A percentile compares a stretch with the other conserved stretches of the same genome.
Evolutionary conservation across 225 moss, liverwort and hornwort genomes (phyloP).

Genomic region (Sphagnum contortum): DNA sequence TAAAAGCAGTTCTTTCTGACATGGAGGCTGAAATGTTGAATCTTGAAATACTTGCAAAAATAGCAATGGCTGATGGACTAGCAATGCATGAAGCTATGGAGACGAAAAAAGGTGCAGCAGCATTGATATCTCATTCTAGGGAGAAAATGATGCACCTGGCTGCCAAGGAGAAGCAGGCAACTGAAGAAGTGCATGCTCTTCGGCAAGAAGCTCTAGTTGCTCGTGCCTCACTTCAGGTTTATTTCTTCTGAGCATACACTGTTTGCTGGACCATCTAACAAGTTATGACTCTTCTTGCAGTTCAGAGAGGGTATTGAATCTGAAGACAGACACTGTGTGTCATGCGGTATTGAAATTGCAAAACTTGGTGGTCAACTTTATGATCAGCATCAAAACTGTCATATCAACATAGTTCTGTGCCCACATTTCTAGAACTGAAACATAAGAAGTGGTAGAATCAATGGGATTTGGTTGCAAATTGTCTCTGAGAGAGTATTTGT

Average conservation of each 20-base stretch:
- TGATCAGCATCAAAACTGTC: too few relatives aligned
- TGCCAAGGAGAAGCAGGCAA: slow-evolving; percentile 29
- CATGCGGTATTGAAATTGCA: too few relatives aligned
- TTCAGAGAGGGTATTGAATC: too few relatives aligned
- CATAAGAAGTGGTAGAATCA: too few relatives aligned
- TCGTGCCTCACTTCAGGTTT: slow-evolving; percentile 33
- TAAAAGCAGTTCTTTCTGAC: slow-evolving; percentile 13
- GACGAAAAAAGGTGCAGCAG: slow-evolving; percentile 19
- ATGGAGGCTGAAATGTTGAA: slow-evolving; percentile 11
- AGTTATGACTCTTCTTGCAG: too few relatives aligned
- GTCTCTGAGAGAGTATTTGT: too few relatives aligned
- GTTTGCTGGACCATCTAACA: not conserved
- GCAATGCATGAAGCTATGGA: slow-evolving; percentile 18
- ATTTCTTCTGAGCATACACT: not conserved
- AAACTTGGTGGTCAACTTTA: too few relatives aligned
- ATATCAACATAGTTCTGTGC: too few relatives aligned
- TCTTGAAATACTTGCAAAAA: slow-evolving; percentile 13
- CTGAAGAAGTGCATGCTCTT: slow-evolving; percentile 27
- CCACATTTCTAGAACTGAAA: too few relatives aligned
- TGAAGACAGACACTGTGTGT: too few relatives aligned
- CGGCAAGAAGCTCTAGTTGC: slow-evolving; percentile 25
- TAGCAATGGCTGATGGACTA: slow-evolving; percentile 13
- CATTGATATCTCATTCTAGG: slow-evolving; percentile 15
- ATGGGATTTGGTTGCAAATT: too few relatives aligned
- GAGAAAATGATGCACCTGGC: slow-evolving; percentile 26